phyloP scores from a whole-genome alignment of 1,139 yeast genomes.

The Sugiyamaella castrensis region DNA sequence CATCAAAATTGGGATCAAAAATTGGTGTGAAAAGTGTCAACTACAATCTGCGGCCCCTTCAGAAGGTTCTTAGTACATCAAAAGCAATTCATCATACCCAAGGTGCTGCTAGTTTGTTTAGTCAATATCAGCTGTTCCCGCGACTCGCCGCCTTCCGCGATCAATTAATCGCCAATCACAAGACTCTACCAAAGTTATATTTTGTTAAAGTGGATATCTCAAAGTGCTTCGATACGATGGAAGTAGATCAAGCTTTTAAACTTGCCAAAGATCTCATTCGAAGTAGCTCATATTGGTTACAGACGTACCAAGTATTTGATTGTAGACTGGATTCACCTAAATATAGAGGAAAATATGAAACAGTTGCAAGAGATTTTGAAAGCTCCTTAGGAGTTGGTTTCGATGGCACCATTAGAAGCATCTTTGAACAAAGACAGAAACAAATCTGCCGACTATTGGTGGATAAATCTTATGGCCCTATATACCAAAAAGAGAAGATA shows the following conservation, averaged over 20 bases:
- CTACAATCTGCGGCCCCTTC: constrained; percentile 29
- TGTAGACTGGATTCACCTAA: neutral
- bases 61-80: constrained; percentile 26
- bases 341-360: neutral
- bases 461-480: constrained; percentile 10
- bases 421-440: neutral
- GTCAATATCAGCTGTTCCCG: constrained; percentile 19
- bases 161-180: neutral
- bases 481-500: constrained; percentile 14
- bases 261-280: constrained; percentile 24
- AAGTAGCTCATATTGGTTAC: constrained; percentile 12
- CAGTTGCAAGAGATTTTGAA: neutral
- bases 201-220: constrained; percentile 73
- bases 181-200: constrained; percentile 42
- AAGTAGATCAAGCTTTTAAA: constrained; percentile 45
- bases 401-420: neutral
- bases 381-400: neutral
- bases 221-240: constrained; percentile 76
- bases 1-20: neutral
- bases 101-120: constrained; percentile 15
- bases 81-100: constrained; percentile 16
- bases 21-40: constrained; percentile 24
- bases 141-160: constrained; percentile 22
- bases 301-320: constrained; percentile 5
- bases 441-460: constrained; percentile 8